Conservation (phyloP, 768 basidiomycete species). For the Collybia sordida region DNA sequence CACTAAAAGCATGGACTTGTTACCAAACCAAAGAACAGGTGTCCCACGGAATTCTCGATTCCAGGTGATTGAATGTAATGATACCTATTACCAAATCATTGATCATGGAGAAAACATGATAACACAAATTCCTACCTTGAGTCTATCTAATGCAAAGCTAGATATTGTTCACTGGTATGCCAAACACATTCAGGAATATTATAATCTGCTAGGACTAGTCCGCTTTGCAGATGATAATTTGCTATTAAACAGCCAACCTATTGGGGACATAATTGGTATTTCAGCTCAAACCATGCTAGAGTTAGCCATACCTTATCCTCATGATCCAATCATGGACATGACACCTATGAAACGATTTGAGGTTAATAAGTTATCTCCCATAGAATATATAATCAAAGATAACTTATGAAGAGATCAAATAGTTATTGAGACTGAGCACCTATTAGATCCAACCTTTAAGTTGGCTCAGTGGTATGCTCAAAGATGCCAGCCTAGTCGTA, state of each 20-base stretch:
- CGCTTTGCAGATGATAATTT: too few species aligned
- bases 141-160: too few species aligned
- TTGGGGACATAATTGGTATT: background rate
- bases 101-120: constrained; percentile 5
- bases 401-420: background rate
- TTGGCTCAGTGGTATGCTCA: background rate
- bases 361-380: background rate
- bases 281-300: background rate
- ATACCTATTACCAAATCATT: constrained; percentile 3
- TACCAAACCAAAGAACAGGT: too few species aligned
- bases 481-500: background rate
- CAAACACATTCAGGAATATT: too few species aligned
- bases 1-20: too few species aligned
- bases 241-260: too few species aligned
- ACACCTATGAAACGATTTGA: background rate
- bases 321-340: background rate
- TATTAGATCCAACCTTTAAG: background rate
- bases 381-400: background rate
- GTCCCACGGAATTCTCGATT: too few species aligned
- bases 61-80: background rate
- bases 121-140: too few species aligned
- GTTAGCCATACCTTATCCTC: background rate
- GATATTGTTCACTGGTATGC: too few species aligned
- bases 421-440: background rate
- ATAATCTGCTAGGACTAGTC: too few species aligned